Conservation (phyloP, 2,329 filamentous ascomycete species). For the Colletotrichum siamense region DNA sequence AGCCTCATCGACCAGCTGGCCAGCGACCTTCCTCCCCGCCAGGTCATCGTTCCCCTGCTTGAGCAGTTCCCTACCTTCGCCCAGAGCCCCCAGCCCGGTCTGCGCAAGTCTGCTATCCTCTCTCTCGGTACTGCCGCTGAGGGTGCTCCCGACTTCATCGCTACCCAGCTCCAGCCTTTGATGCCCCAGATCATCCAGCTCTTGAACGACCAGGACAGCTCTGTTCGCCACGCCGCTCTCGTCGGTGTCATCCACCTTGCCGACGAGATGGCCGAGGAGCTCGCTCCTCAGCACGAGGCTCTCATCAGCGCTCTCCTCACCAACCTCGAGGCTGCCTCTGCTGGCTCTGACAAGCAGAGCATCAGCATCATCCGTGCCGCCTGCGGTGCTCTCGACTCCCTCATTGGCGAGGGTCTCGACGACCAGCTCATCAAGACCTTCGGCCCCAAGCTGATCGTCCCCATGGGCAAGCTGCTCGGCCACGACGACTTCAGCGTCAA, state of each 20-base stretch:
- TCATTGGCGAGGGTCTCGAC: slow-evolving; percentile 87
- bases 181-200: slow-evolving; percentile 85
- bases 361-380: slow-evolving; percentile 87
- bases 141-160: slow-evolving; percentile 96
- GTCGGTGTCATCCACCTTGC: slow-evolving; percentile 89
- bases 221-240: slow-evolving; percentile 86
- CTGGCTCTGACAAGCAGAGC: slow-evolving; percentile 75
- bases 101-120: slow-evolving; percentile 88
- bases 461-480: slow-evolving; percentile 82
- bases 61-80: slow-evolving; percentile 86
- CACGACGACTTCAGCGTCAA: slow-evolving; percentile 91
- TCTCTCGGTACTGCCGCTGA: slow-evolving; percentile 94
- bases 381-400: slow-evolving; percentile 88
- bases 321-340: slow-evolving; percentile 84
- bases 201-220: slow-evolving; percentile 81
- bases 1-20: slow-evolving; percentile 89
- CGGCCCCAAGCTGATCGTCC: slow-evolving; percentile 80
- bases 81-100: slow-evolving; percentile 73
- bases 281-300: slow-evolving; percentile 82
- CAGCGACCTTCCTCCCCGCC: slow-evolving; percentile 86
- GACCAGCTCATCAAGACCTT: slow-evolving; percentile 82
- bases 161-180: slow-evolving; percentile 86
- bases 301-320: slow-evolving; percentile 85
- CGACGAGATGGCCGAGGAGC: slow-evolving; percentile 91
- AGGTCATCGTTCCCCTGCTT: slow-evolving; percentile 91